Base-by-base conservation (phyloP, 495 filamentous ascomycete species). In the Hypoxylon lenormandii region DNA sequence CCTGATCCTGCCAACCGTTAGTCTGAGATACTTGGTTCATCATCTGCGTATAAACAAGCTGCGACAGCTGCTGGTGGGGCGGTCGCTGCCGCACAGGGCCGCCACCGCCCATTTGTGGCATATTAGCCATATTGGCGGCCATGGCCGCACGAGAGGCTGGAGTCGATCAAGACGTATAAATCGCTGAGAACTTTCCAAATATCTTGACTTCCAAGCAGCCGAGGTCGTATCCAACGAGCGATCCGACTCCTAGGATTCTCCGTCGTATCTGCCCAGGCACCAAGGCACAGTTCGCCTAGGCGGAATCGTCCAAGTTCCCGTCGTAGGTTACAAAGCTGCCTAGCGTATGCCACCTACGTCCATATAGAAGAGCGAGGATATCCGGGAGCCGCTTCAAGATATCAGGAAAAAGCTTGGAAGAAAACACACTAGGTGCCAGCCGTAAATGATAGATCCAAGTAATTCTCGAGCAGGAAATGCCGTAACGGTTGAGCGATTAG, bases 121-220 rank as follows among this genome's bases (percentile, higher is more conserved):
- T 79, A 64, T 82, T 82, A 48, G 79, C 79, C 66, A 82, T 79
- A 64, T 82, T 82, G 53, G 79, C 79, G 76, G 82, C 81, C 82
- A 84, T 84, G 61, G 81, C 78, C 78, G 80, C 80, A 56, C 51
- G 38, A 57, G 21, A 42, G 22, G 18, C 21, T 47, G 15, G 23
- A 16, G 28, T 63, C 51, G 46, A 54, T 69, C 72, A 67, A 55
- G 48, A 59, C 53, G 69, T 38, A n/a, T n/a, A 50, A 50, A 50
- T n/a, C 21, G 40, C 5, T 52, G 16, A 12, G 12, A 52, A 18
- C 22, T 22, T 5, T 55, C n/a, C 38, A 15, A 54, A 12, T 33
- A 46, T 16, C 36, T 46, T 43, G 7, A 4, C 38, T 42, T 15
- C 30, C 6, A 33, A 33, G 30, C 30, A 33, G 30, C 30, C 4